Evolutionary conservation across 306 rosid species (phyloP), one percentile per base, ranked within the genome.

Genomic region (Macrotyloma uniflorum): DNA sequence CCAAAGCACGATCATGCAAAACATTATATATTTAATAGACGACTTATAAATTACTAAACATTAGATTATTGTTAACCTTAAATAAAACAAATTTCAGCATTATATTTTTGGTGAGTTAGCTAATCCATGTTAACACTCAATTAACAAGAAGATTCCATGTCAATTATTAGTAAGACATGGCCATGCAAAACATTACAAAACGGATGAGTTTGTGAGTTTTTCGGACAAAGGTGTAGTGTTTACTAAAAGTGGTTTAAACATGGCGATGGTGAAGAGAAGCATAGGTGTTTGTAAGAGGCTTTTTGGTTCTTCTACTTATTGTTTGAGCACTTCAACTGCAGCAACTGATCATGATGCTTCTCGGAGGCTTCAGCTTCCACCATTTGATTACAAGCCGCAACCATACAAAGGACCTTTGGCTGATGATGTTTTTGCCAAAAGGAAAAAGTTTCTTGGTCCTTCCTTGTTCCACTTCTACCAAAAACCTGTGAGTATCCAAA

Each of bases 381-480:
- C 86, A 2, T 88, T 92, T 66, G 88, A 87, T 77, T 83, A 88
- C 72, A 36, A 83, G 64, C 93, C 97, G 0, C 68, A 30, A 54
- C 87, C 91, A 2, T 92, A 88, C 80, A 74, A 68, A 42, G 95
- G 95, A 2, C 95, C 91, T 6, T 80, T 54, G 58, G 86, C 86
- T 43, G 85, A 92, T 50, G 83, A 92, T 63, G 81, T 92, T 54
- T 84, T 87, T 42, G 79, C 76, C 83, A 92, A 90, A 85, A 77
- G 97, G 49, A 90, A 84, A 79, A 86, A 77, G 83, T 92, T 92
- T 74, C 83, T 90, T 1, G 93, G 95, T 32, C 93, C 97, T 72
- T 92, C 95, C 40, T 81, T 92, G 22, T 92, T 92, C 72, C 89
- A 92, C 83, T 92, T 74, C 70, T 88, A 88, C 76, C 85, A 88